phyloP scores from a whole-genome alignment of 139 green algal species.

The Auxenochlorella pyrenoidosa region DNA sequence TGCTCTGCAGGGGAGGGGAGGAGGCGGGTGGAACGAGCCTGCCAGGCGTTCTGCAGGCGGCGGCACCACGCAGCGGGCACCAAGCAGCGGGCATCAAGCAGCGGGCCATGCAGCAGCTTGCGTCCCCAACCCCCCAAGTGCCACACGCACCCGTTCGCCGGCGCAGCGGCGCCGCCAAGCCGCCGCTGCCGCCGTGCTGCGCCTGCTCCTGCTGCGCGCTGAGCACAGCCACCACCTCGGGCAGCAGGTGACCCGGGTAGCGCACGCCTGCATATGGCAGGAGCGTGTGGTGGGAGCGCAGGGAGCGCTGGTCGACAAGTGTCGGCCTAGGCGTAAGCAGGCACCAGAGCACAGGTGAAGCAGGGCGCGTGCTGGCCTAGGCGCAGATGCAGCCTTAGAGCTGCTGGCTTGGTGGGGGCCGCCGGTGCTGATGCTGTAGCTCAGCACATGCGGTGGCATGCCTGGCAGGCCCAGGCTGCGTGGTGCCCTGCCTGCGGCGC shows the following conservation, averaged over 20 bases:
- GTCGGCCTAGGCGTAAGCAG: not conserved
- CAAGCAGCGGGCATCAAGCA: too few relatives aligned
- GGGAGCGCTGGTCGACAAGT: not conserved
- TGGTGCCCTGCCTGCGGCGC: not conserved
- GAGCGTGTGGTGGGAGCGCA: too few relatives aligned
- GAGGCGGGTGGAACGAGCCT: too few relatives aligned
- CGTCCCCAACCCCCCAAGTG: not conserved
- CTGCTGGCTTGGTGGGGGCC: too few relatives aligned
- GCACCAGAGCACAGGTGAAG: not conserved
- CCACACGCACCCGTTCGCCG: not conserved
- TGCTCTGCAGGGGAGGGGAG: constrained; percentile 36
- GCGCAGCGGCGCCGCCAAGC: not conserved
- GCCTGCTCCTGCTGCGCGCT: constrained; percentile 35
- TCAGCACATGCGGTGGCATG: not conserved
- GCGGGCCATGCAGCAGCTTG: not conserved
- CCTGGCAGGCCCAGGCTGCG: not conserved
- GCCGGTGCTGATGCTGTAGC: not conserved
- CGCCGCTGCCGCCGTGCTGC: not conserved
- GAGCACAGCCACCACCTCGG: constrained; percentile 66
- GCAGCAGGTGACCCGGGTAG: constrained; percentile 71
- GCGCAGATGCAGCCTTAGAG: too few relatives aligned
- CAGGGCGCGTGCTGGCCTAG: too few relatives aligned
- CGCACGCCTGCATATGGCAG: constrained; percentile 61
- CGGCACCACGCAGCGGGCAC: too few relatives aligned
- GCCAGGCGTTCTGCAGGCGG: too few relatives aligned